phyloP scores from a whole-genome alignment of 177 flowering plant species.

The Telopea speciosissima region DNA sequence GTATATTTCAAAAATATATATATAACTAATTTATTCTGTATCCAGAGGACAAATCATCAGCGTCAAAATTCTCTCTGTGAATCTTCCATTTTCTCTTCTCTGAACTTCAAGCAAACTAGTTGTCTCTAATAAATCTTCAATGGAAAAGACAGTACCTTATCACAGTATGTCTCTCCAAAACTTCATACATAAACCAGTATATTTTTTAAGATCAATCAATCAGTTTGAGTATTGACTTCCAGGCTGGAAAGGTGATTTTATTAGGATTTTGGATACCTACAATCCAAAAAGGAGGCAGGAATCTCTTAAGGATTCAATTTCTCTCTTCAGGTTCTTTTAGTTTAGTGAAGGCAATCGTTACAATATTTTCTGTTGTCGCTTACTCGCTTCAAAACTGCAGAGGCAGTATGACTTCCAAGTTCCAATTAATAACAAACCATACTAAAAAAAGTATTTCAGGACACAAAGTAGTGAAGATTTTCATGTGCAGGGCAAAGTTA shows the following conservation, averaged over 20 bases:
- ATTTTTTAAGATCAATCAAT: background rate
- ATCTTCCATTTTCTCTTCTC: background rate
- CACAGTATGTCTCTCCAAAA: background rate
- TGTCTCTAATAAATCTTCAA: background rate
- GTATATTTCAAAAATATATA: too few relatives aligned
- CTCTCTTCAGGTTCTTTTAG: background rate
- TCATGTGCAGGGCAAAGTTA: too few relatives aligned
- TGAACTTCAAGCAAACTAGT: background rate
- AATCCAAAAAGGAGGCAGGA: too few relatives aligned
- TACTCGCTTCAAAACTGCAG: background rate
- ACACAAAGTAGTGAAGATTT: too few relatives aligned
- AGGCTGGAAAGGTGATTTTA: background rate
- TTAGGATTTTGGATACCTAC: background rate
- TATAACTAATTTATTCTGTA: too few relatives aligned
- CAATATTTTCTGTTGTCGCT: background rate
- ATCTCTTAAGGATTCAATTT: background rate
- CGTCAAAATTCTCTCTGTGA: background rate
- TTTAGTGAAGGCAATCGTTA: background rate
- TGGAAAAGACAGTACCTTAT: background rate
- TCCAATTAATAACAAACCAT: background rate
- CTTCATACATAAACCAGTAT: background rate
- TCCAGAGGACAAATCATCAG: background rate
- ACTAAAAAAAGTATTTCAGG: background rate
- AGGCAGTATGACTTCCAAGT: background rate
- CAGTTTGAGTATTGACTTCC: background rate